Evolutionary conservation across 169 alveolate species (phyloP), one percentile per base, ranked within the genome.

Genomic region (Cryptosporidium xiaoi): DNA sequence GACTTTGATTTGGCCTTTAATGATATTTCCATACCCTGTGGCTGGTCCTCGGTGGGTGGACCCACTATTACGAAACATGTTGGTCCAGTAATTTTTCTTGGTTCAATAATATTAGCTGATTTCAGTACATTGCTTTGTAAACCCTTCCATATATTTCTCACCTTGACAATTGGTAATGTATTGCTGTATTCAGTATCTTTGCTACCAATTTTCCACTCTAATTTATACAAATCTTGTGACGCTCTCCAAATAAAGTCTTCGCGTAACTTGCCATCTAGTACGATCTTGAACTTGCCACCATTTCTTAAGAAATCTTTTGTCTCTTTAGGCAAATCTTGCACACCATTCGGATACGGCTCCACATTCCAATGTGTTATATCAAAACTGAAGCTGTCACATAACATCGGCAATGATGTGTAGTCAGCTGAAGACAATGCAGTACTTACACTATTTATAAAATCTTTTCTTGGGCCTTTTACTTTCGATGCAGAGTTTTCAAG

Each of bases 321-420:
- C 58, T 91, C 90, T 31, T 94, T 93, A 10, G 98, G 95, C 48
- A 96, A 82, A 55, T 96, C 98, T 77, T 96, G 98, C 16, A 94
- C 97, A 51, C 98, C 98, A 82, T 96, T 94, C 27, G 97, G 96
- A 66, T 96, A 96, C 12, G 98, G 97, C 51, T 96, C 98, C 31
- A 93, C 96, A 82, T 94, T 95, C 96, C 96, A 96, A 67, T 93
- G 97, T 34, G 97, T 92, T 36, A 95, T 90, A 6, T 66, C 93
- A 68, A 96, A 94, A 90, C 92, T 93, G 77, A 94, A 93, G 16
- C 83, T 91, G 18, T 34, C 51, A 18, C 48, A 34, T 5, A 77
- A 48, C 24, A 77, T 50, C 2, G 87, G 48, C 18, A 77, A 29
- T 8, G 87, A 6, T 77, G 60, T 7, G 18, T 56, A 60, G 24